Base-by-base conservation (phyloP, 306 rosid species). In the Mucuna pruriens region DNA sequence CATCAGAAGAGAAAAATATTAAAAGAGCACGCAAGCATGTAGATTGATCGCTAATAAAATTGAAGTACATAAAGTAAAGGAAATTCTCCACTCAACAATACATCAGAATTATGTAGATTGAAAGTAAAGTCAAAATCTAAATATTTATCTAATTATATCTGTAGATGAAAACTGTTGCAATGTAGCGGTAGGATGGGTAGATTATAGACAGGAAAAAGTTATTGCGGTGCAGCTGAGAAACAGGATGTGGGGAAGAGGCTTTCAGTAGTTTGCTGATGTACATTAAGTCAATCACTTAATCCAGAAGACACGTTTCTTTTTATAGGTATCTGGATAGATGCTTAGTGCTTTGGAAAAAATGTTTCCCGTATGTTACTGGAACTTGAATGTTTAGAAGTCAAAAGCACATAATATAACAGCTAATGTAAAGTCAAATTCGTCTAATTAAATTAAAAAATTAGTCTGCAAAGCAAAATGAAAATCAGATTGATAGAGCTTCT, bases 271-370 rank as follows among this genome's bases (percentile, higher is more conserved):
- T 63, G 75, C 54, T 62, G 33, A 20, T n/a, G 52, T 3, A 4
- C 29, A 48, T 52, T 9, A 54, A 48, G 31, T 33, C 19, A 34
- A 61, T 80, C 78, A 23, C n/a, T 22, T 45, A 70, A 80, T 60
- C 67, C 75, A 78, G 44, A 65, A 19, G 29, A 42, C n/a, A 17
- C 46, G 9, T 63, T 44, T 42, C 46, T 45, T 76, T 31, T 76
- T 57, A 55, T 10, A 17, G 72, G 29, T 76, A 60, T 34, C n/a
- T 25, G 45, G 45, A 8, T 36, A 25, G 57, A 22, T 15, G 22
- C 68, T 46, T 38, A 66, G 31, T 34, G 19, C 45, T 39, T 38
- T n/a, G 57, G 36, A 68, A 49, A 77, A 17, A 40, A 70, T 52
- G 77, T 40, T 10, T 77, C 49, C 10, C 15, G 39, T 9, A 51